A percentile compares a stretch with the other conserved stretches of the same genome.
Conservation (phyloP, 2,329 filamentous ascomycete species). For the Penicillium digitatum region DNA sequence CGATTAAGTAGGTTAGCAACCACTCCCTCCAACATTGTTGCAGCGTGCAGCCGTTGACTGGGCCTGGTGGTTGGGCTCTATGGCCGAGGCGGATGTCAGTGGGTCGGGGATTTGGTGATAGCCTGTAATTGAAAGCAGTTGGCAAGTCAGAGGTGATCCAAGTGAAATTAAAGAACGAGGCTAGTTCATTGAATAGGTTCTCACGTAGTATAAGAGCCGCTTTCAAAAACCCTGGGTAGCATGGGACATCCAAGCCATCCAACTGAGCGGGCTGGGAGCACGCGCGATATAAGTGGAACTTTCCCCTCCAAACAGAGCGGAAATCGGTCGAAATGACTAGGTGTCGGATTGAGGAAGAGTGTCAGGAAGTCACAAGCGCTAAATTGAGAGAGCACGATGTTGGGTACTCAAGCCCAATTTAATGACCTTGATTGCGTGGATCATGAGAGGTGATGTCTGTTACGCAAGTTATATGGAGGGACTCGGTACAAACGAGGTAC, state of each 20-base stretch:
- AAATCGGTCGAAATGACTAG: conserved; percentile 4
- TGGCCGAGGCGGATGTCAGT: conserved; percentile 11
- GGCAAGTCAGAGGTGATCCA: conserved; percentile 8
- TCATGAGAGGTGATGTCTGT: conserved; percentile 15
- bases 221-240: conserved; percentile 22
- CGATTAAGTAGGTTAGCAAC: conserved; percentile 97
- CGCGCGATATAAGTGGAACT: conserved; percentile 30
- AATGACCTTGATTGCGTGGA: conserved; percentile 24
- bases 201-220: conserved; percentile 11
- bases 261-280: conserved; percentile 18
- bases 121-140: conserved; percentile 9
- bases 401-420: conserved; percentile 25
- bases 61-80: conserved; percentile 52
- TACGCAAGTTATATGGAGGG: conserved; percentile 17
- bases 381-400: conserved; percentile 10
- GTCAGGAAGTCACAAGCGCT: conserved; percentile 7
- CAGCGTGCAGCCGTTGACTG: conserved; percentile 64
- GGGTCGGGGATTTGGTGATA: conserved; percentile 10
- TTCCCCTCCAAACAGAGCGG: conserved; percentile 15
- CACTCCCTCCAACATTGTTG: conserved; percentile 90
- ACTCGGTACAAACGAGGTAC: conserved; percentile 14
- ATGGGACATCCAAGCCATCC: conserved; percentile 27
- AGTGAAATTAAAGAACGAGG: not conserved
- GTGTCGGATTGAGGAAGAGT: not conserved
- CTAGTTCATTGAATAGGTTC: not conserved